Evolutionary conservation across 2,329 filamentous ascomycete genomes (phyloP).

Genomic region (Aspergillus pseudonomiae): DNA sequence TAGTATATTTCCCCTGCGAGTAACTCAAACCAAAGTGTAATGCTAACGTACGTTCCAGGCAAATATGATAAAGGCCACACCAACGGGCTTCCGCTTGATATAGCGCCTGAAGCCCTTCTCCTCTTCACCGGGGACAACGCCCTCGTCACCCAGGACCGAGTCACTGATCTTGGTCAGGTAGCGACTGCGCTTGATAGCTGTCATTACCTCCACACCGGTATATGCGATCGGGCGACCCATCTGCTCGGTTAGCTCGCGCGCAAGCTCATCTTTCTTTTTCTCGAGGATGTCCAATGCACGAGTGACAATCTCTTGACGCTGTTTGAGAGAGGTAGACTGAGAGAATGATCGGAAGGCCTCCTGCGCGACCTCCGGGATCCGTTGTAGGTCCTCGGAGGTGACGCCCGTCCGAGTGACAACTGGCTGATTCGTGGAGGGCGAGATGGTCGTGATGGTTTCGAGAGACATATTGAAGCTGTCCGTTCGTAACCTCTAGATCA

Average conservation of each 20-base stretch:
- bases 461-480: constrained; percentile 45
- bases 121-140: constrained; percentile 54
- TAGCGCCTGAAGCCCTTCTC: constrained; percentile 90
- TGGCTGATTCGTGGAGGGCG: constrained; percentile 82
- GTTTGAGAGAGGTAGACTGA: constrained; percentile 73
- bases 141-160: constrained; percentile 70
- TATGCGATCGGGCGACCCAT: constrained; percentile 94
- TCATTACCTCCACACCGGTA: constrained; percentile 78
- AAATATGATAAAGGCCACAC: constrained; percentile 86
- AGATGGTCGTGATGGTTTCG: constrained; percentile 75
- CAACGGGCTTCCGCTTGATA: constrained; percentile 84
- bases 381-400: constrained; percentile 68
- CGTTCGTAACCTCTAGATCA: background rate
- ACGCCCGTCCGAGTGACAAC: constrained; percentile 78
- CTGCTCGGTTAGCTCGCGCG: constrained; percentile 83
- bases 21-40: constrained; percentile 2
- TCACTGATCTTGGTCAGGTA: constrained; percentile 84
- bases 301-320: constrained; percentile 78
- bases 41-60: constrained; percentile 82
- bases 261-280: constrained; percentile 76
- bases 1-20: background rate
- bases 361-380: constrained; percentile 71
- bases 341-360: constrained; percentile 77
- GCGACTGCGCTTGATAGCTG: constrained; percentile 81
- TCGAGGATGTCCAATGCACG: constrained; percentile 74